Percentiles rank a stretch among this genome's conserved stretches.
These are phyloP conservation scores for Hibiscus tridactylites DNA, from an alignment of 345 rosid species.

Conservation along the genomic window DNA sequence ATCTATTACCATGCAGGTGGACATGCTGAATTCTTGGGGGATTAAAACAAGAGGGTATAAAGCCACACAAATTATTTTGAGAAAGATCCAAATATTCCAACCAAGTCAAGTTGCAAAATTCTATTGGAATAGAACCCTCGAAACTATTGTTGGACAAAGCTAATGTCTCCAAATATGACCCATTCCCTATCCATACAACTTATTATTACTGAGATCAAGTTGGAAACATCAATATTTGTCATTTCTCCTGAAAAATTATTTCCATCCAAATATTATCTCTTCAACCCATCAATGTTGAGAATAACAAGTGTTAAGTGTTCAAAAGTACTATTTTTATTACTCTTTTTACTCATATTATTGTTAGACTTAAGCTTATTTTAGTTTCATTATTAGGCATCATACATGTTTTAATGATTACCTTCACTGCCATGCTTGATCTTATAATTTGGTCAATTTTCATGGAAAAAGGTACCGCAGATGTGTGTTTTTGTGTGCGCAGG, in stretches of 20 bases:
- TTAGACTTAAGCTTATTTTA: no score
- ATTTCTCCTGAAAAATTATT: conserved; percentile 1
- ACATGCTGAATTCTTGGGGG: not conserved
- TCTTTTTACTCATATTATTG: no score
- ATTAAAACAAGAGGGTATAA: not conserved
- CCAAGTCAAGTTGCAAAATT: fast-evolving
- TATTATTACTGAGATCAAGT: conserved; percentile 14
- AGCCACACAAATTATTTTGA: not conserved
- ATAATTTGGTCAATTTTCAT: no score
- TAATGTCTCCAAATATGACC: fast-evolving
- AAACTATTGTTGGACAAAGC: not conserved
- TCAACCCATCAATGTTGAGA: not conserved
- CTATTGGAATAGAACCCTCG: conserved; percentile 4
- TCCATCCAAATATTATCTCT: not conserved
- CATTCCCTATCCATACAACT: not conserved
- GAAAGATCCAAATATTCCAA: conserved; percentile 16
- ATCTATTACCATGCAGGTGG: not conserved
- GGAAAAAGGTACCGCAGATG: no score
- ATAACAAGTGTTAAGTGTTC: conserved; percentile 5
- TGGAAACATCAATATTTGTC: not conserved
- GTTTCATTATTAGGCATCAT: no score
- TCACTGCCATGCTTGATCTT: no score
- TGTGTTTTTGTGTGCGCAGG: no score
- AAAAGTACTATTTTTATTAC: no score
- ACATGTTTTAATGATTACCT: no score